Evolutionary conservation across 192 early-diverging fungal genomes (phyloP), one percentile per base, ranked within the genome.

Genomic region (Backusella luteola): DNA sequence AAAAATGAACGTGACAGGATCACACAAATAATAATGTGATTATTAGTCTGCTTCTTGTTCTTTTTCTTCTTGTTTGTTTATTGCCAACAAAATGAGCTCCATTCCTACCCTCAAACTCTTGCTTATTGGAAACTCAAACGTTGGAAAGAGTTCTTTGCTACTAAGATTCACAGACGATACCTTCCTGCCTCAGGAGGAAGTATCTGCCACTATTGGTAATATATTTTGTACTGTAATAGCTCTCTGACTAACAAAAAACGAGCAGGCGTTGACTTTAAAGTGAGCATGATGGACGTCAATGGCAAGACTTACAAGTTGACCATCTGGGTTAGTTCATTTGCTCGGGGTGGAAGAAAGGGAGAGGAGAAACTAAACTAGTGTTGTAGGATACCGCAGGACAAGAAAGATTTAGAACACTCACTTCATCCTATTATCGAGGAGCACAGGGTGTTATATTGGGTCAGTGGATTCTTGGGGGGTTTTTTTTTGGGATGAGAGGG

Each of bases 381-480:
- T 7, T 39, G 9, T 39, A 39, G 38, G 98, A 99, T 82, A 99
- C 98, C 1, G 98, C 98, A 15, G 98, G 98, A 46, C 98, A 99
- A 83, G 98, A 99, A 84, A 91, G 98, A 34, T 99, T 99, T 85
- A 83, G 98, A 53, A 99, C 98, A 1, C 85, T 99, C 67, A 99
- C 98, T n/a, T 97, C 96, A 21, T 94, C 94, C 29, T 99, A 99
- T 83, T 99, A 99, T 79, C 90, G 97, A 39, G 97, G 97, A 34
- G 98, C 97, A 5, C 97, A 99, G 77, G 98, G 97, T 14, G 97
- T 99, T 1, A 98, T 99, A 67, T 84, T 99, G 42, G 94, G 94
- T 94, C 86, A 56, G 83, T 69, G 2, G 7, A n/a, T 6, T 7
- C 17, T 6, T 38, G 32, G n/a, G n/a, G n/a, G n/a, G n/a, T n/a